These are phyloP conservation scores for Aegle marmelos DNA, from an alignment of 345 rosid genomes.

Conservation along the genomic window DNA sequence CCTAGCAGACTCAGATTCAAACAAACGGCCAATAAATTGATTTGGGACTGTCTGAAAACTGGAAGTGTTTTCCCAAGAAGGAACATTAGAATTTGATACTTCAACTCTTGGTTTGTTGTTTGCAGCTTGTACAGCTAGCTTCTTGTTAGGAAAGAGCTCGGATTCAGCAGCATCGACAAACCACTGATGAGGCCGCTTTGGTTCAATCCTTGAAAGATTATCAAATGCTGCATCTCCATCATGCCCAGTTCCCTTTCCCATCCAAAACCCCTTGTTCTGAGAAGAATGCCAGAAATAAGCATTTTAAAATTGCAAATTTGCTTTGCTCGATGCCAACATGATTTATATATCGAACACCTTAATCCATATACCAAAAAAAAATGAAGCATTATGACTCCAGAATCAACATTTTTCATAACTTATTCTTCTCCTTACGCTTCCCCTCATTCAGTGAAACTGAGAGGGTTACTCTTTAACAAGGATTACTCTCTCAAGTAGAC, in stretches of 20 bases:
- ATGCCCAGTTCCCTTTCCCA: conserved; percentile 45
- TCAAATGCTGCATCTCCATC: conserved; percentile 54
- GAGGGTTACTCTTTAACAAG: neutral
- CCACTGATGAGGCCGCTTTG: conserved; percentile 78
- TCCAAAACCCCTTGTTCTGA: conserved; percentile 72
- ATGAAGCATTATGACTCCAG: neutral
- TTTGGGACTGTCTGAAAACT: conserved; percentile 56
- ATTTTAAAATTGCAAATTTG: neutral
- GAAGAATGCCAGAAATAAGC: conserved; percentile 32
- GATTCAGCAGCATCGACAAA: conserved; percentile 58
- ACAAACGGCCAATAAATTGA: conserved; percentile 60
- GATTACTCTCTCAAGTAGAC: neutral
- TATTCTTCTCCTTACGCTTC: neutral
- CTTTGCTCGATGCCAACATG: neutral
- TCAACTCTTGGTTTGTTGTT: conserved; percentile 31
- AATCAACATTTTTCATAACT: neutral
- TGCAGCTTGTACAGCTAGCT: conserved; percentile 58
- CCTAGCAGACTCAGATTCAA: conserved; percentile 62
- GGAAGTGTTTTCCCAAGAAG: conserved; percentile 62
- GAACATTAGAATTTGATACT: conserved; percentile 32
- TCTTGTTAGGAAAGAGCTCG: conserved; percentile 72
- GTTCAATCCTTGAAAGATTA: conserved; percentile 51
- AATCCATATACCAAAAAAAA: neutral
- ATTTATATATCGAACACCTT: neutral
- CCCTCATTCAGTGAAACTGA: neutral